Evolutionary conservation across 1,284 basidiomycete species (phyloP).

Genomic region (Ganoderma sinense): DNA sequence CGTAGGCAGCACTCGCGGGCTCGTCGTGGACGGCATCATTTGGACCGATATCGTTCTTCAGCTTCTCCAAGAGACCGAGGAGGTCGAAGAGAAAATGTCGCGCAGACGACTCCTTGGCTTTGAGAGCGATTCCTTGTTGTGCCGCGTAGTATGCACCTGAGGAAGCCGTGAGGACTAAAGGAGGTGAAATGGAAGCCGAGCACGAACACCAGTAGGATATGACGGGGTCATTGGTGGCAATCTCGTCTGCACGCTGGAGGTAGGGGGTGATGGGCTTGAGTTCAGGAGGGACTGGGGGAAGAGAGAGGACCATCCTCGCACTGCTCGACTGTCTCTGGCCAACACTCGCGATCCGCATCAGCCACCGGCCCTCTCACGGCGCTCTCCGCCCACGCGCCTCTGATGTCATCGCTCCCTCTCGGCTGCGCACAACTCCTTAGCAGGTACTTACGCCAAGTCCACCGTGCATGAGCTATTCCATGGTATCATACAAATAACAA

Average conservation of each 20-base stretch:
- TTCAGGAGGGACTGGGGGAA: slow-evolving; percentile 62
- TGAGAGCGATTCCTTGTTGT: slow-evolving; percentile 82
- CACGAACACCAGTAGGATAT: slow-evolving; percentile 94
- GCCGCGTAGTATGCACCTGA: slow-evolving; percentile 91
- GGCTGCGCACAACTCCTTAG: no score
- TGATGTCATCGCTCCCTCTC: slow-evolving; percentile 31
- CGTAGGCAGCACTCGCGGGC: slow-evolving; percentile 83
- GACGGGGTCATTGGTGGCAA: slow-evolving; percentile 82
- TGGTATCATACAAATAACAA: background rate
- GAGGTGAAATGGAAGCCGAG: slow-evolving; percentile 11
- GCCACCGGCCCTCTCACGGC: background rate
- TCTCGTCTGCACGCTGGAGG: slow-evolving; percentile 90
- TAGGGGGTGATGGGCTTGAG: slow-evolving; percentile 78
- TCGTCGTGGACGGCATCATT: slow-evolving; percentile 90
- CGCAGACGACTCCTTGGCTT: slow-evolving; percentile 65
- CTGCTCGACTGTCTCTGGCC: background rate
- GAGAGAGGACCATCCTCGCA: slow-evolving; percentile 47
- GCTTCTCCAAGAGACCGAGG: slow-evolving; percentile 81
- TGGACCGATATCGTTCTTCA: slow-evolving; percentile 78
- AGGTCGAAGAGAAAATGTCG: slow-evolving; percentile 79
- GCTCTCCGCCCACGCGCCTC: background rate
- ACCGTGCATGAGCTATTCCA: background rate
- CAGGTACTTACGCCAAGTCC: no score
- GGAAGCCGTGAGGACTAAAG: slow-evolving; percentile 11
- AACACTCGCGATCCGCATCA: slow-evolving; percentile 20